These are phyloP conservation scores for Combretum micranthum DNA, from an alignment of 345 rosid genomes.

Conservation along the genomic window DNA sequence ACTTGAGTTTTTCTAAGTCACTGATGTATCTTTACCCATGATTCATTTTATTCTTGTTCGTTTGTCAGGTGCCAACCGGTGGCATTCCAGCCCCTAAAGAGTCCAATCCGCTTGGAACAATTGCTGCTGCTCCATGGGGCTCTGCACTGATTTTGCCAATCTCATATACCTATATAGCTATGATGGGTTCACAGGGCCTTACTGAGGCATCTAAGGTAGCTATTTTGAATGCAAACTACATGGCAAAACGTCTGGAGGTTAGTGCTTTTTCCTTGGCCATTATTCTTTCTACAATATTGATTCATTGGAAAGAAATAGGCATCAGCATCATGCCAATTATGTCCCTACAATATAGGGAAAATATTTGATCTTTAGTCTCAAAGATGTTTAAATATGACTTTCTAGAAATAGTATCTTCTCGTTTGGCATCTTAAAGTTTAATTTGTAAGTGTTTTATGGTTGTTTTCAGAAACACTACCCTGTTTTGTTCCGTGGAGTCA, in stretches of 20 bases:
- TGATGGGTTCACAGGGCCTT: constrained; percentile 98
- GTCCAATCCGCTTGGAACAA: constrained; percentile 70
- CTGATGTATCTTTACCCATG: not conserved
- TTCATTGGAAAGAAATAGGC: no score
- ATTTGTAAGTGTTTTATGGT: not conserved
- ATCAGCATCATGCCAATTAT: no score
- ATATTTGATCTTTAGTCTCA: not conserved
- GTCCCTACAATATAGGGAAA: no score
- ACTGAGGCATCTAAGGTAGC: constrained; percentile 96
- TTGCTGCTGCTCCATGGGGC: constrained; percentile 99
- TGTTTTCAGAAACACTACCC: constrained; percentile 72
- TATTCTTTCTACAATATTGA: not conserved
- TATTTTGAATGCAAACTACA: constrained; percentile 94
- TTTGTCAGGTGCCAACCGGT: constrained; percentile 58
- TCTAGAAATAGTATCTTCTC: constrained; percentile 1
- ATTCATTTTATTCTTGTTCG: constrained; percentile 4
- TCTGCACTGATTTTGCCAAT: constrained; percentile 97
- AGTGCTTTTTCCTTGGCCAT: constrained; percentile 9
- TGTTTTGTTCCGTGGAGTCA: constrained; percentile 88
- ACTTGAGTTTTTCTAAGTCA: not conserved
- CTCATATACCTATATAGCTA: constrained; percentile 85
- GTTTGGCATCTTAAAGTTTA: constrained; percentile 1
- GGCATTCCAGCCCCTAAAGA: constrained; percentile 81
- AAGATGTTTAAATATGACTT: not conserved
- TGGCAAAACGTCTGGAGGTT: constrained; percentile 99